Evolutionary conservation across 352 stramenopile species (phyloP).

Genomic region (Phytopythium helicoides): DNA sequence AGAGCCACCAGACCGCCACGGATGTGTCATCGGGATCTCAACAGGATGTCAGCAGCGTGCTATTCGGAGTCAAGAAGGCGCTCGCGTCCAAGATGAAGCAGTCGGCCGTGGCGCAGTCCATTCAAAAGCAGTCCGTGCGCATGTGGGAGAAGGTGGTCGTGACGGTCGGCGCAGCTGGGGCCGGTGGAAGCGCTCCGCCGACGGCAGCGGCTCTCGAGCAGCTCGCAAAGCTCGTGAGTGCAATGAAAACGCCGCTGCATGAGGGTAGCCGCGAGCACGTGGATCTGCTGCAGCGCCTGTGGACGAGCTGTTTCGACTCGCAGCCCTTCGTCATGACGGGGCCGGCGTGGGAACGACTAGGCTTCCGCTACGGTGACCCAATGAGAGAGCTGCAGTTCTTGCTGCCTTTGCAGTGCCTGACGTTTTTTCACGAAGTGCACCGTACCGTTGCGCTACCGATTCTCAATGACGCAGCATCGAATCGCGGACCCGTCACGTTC

Average conservation of each 20-base stretch:
- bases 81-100: slow-evolving; percentile 83
- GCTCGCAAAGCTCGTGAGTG: slow-evolving; percentile 60
- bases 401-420: slow-evolving; percentile 73
- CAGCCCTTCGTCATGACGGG: slow-evolving; percentile 53
- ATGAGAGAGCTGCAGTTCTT: slow-evolving; percentile 66
- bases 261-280: slow-evolving; percentile 65
- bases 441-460: slow-evolving; percentile 60
- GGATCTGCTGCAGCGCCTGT: slow-evolving; percentile 66
- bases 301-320: slow-evolving; percentile 64
- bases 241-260: slow-evolving; percentile 60
- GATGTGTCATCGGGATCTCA: slow-evolving; percentile 14
- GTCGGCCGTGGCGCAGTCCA: slow-evolving; percentile 54
- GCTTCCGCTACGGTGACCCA: slow-evolving; percentile 68
- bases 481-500: slow-evolving; percentile 43
- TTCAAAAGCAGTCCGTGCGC: slow-evolving; percentile 73
- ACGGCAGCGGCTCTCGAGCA: slow-evolving; percentile 60
- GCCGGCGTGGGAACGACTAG: slow-evolving; percentile 52
- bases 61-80: slow-evolving; percentile 77
- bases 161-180: slow-evolving; percentile 16
- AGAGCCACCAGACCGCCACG: slow-evolving; percentile 5
- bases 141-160: slow-evolving; percentile 75
- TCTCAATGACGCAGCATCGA: slow-evolving; percentile 47
- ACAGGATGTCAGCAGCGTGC: slow-evolving; percentile 57
- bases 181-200: slow-evolving; percentile 37
- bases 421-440: slow-evolving; percentile 82